A percentile compares a stretch with the other conserved stretches of the same genome.
These are phyloP conservation scores for Pichia insulana DNA, from an alignment of 805 yeast species.

Conservation along the genomic window DNA sequence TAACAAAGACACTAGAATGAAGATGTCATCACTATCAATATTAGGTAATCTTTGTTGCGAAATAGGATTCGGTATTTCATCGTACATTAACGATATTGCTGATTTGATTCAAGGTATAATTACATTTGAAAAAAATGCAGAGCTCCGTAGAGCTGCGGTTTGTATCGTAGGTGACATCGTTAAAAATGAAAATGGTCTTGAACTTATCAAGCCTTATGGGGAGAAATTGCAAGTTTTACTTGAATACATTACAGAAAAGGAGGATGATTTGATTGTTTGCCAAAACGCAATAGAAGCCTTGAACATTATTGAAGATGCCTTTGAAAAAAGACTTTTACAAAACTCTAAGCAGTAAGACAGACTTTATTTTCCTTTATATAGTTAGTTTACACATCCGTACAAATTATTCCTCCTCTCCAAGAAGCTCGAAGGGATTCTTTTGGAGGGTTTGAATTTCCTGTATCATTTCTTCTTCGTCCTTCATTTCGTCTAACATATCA, in stretches of 20 bases:
- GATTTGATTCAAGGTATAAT: conserved; percentile 77
- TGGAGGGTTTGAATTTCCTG: conserved; percentile 6
- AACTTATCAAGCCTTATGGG: conserved; percentile 43
- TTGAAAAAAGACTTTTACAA: conserved; percentile 11
- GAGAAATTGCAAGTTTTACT: conserved; percentile 34
- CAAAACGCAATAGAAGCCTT: conserved; percentile 44
- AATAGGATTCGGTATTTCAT: conserved; percentile 37
- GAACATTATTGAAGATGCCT: conserved; percentile 21
- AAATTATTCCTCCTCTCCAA: conserved; percentile 19
- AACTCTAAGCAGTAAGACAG: not conserved
- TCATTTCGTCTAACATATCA: conserved; percentile 12
- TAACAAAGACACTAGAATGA: conserved; percentile 44
- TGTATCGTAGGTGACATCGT: conserved; percentile 57
- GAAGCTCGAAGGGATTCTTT: conserved; percentile 20
- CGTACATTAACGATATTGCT: conserved; percentile 44
- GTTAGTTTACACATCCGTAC: not conserved
- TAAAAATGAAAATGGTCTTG: conserved; percentile 32
- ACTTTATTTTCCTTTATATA: not conserved
- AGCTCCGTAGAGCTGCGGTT: conserved; percentile 65
- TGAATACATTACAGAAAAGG: conserved; percentile 38
- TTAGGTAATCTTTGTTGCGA: conserved; percentile 59
- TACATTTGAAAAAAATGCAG: conserved; percentile 42
- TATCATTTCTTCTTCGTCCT: conserved; percentile 11
- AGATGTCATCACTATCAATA: conserved; percentile 84
- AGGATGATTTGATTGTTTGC: conserved; percentile 48